These are phyloP conservation scores for Tuber indicum DNA, from an alignment of 495 filamentous ascomycete genomes.

Conservation along the genomic window DNA sequence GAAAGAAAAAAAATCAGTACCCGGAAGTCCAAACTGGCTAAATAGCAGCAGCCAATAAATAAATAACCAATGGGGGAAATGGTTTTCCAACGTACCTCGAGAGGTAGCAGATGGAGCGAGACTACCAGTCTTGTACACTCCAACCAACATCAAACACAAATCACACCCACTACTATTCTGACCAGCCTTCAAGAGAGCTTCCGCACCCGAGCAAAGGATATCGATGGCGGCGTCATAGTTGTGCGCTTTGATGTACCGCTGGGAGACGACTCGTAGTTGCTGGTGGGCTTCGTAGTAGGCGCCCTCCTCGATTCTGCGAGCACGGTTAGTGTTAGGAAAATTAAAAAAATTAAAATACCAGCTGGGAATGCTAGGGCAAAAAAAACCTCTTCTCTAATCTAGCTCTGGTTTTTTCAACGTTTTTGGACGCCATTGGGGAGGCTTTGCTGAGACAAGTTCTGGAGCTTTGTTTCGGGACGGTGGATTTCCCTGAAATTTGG, in stretches of 20 bases:
- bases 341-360: background rate
- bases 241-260: constrained; percentile 76
- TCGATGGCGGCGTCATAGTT: constrained; percentile 82
- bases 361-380: background rate
- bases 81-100: constrained; percentile 46
- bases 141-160: constrained; percentile 73
- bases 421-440: constrained; percentile 32
- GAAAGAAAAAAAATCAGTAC: background rate
- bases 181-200: constrained; percentile 75
- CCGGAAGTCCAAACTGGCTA: background rate
- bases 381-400: constrained; percentile 37
- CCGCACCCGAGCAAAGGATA: constrained; percentile 75
- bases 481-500: background rate
- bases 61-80: background rate
- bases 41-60: background rate
- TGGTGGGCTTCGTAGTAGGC: constrained; percentile 97
- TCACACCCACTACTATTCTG: constrained; percentile 91
- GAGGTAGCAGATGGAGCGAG: constrained; percentile 60
- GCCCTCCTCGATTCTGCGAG: constrained; percentile 74
- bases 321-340: background rate
- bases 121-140: constrained; percentile 79
- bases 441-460: background rate
- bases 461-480: background rate
- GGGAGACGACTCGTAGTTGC: constrained; percentile 87
- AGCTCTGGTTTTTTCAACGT: constrained; percentile 39